Percentiles rank a stretch among this genome's conserved stretches.
Conservation (phyloP, 2,329 filamentous ascomycete species). For the Cyphellophora europaea region DNA sequence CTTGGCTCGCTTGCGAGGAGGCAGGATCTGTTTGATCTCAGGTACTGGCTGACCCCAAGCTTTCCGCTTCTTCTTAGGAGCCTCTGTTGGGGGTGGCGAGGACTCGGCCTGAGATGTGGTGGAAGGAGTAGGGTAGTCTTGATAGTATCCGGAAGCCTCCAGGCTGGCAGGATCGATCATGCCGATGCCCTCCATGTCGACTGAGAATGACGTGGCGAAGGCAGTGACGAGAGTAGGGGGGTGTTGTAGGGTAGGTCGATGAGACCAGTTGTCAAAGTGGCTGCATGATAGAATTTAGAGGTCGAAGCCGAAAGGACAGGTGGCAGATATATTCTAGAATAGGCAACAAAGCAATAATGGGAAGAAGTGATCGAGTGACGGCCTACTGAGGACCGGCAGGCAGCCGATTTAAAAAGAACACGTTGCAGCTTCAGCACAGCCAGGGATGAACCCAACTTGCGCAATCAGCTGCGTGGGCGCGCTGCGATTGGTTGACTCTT, state of each 20-base stretch:
- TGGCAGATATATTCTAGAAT: no score
- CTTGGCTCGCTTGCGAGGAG: constrained; percentile 80
- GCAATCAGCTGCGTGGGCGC: no score
- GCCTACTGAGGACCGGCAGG: no score
- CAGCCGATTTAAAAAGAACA: no score
- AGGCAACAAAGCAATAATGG: no score
- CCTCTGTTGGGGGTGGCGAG: constrained; percentile 9
- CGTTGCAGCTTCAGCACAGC: no score
- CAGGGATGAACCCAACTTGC: no score
- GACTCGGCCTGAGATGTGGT: constrained; percentile 12
- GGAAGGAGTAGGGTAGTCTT: constrained; percentile 14
- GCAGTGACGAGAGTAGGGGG: constrained; percentile 4
- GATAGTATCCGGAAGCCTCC: constrained; percentile 8
- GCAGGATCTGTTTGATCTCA: constrained; percentile 60
- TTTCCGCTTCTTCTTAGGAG: constrained; percentile 72
- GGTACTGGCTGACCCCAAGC: constrained; percentile 98
- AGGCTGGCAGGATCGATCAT: constrained; percentile 11
- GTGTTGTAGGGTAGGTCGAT: constrained; percentile 6
- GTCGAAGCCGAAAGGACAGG: no score
- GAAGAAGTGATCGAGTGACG: no score
- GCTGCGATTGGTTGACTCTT: no score
- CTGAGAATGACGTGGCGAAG: constrained; percentile 6
- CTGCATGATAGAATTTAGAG: constrained; percentile 9
- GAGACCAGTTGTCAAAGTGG: constrained; percentile 18
- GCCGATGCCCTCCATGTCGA: constrained; percentile 6